Evolutionary conservation across 2,329 filamentous ascomycete genomes (phyloP).

Genomic region (Sodiomyces alkalinus): DNA sequence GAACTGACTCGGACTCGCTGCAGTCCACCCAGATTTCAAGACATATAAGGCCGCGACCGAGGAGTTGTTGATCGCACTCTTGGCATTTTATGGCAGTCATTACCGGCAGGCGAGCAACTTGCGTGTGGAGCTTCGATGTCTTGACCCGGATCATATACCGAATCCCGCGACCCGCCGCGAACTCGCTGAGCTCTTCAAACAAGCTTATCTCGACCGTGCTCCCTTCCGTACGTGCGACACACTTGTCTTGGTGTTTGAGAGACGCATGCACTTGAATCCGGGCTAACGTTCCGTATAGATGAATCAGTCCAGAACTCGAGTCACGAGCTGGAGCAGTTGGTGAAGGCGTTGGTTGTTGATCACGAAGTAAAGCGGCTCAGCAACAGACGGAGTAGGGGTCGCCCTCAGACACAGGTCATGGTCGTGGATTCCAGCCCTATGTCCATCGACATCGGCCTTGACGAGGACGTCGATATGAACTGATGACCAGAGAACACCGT

Average conservation of each 20-base stretch:
- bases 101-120: conserved; percentile 9
- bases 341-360: conserved; percentile 5
- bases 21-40: conserved; percentile 2
- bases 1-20: not conserved
- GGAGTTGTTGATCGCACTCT: conserved; percentile 7
- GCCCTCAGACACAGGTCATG: not conserved
- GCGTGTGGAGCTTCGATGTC: conserved; percentile 5
- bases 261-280: not conserved
- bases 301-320: not conserved
- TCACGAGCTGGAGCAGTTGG: conserved; percentile 3
- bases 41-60: not conserved
- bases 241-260: not conserved
- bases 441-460: not conserved
- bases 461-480: not conserved
- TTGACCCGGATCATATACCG: not conserved
- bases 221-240: conserved; percentile 1
- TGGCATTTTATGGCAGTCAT: conserved; percentile 10
- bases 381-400: conserved; percentile 1
- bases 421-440: not conserved
- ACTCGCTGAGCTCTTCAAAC: conserved; percentile 1
- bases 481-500: too few relatives aligned
- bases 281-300: not conserved
- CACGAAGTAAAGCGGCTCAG: conserved; percentile 6
- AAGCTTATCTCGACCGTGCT: conserved; percentile 1
- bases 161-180: not conserved